A percentile compares a stretch with the other conserved stretches of the same genome.
phyloP scores from a whole-genome alignment of 2,329 filamentous ascomycete genomes.

The Phaeophleospora eucalypticola region DNA sequence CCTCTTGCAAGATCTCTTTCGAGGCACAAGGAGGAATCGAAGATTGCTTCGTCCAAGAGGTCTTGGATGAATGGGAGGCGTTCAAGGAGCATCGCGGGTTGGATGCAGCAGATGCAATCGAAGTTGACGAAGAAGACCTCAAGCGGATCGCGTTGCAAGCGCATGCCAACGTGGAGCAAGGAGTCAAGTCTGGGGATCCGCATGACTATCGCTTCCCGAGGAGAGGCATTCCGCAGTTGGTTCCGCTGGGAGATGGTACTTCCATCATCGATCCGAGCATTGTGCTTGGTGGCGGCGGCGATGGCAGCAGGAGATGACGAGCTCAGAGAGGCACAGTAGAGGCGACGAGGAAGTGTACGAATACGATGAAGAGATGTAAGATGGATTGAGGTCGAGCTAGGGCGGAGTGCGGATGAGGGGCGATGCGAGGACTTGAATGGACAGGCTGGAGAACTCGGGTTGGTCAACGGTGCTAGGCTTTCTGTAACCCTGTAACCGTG shows the following conservation, averaged over 20 bases:
- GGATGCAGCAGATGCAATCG: constrained; percentile 5
- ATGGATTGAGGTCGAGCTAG: too few relatives aligned
- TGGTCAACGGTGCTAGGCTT: too few relatives aligned
- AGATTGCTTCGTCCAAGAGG: constrained; percentile 11
- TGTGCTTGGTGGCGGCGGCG: constrained; percentile 11
- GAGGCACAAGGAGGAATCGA: constrained; percentile 11
- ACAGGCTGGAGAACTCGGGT: too few relatives aligned
- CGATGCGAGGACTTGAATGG: too few relatives aligned
- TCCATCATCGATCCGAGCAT: constrained; percentile 11
- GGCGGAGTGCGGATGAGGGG: too few relatives aligned
- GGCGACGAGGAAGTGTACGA: too few relatives aligned
- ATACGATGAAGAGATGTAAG: too few relatives aligned
- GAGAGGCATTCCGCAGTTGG: constrained; percentile 7
- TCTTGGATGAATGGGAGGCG: constrained; percentile 7
- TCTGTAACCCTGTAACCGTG: too few relatives aligned
- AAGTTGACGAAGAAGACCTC: constrained; percentile 9
- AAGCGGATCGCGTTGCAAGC: constrained; percentile 2
- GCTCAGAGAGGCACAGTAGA: too few relatives aligned
- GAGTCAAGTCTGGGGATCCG: constrained; percentile 12
- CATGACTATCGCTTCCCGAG: constrained; percentile 16
- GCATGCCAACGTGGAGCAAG: constrained; percentile 7
- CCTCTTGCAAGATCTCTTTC: constrained; percentile 11
- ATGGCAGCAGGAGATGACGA: too few relatives aligned
- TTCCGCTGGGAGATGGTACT: constrained; percentile 8
- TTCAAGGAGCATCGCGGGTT: background rate